Conservation (phyloP, 495 filamentous ascomycete genomes). For the Penicillium atrosanguineum region DNA sequence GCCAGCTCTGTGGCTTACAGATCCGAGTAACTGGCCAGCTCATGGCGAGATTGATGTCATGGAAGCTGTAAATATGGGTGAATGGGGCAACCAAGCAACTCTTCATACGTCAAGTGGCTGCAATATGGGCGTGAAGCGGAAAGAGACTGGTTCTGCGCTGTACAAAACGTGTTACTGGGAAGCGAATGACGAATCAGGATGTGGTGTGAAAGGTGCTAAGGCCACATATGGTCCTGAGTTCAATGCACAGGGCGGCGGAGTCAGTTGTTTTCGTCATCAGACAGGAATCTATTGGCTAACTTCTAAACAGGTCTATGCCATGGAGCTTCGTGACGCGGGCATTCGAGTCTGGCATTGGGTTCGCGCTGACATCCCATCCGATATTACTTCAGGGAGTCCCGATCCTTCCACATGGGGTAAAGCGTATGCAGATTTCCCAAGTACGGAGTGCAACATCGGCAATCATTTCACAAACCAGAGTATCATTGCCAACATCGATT, state of each 20-base stretch:
- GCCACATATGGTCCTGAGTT: conserved; percentile 36
- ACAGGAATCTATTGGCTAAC: not conserved
- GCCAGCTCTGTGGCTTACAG: conserved; percentile 57
- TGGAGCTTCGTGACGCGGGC: conserved; percentile 34
- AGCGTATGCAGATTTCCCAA: conserved; percentile 37
- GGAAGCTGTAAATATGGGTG: conserved; percentile 34
- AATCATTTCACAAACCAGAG: conserved; percentile 35
- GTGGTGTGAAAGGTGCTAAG: conserved; percentile 29
- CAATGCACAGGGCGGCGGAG: conserved; percentile 39
- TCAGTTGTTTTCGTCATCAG: conserved; percentile 7
- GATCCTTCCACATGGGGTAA: conserved; percentile 35
- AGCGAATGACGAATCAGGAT: conserved; percentile 34
- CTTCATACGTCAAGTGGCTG: conserved; percentile 35
- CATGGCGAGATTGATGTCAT: conserved; percentile 43
- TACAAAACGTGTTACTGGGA: conserved; percentile 19
- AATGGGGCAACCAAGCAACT: conserved; percentile 31
- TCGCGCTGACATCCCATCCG: conserved; percentile 29
- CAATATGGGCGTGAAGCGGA: conserved; percentile 38
- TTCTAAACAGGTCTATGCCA: conserved; percentile 28
- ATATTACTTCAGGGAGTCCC: conserved; percentile 24
- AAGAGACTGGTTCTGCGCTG: conserved; percentile 26
- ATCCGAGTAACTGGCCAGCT: conserved; percentile 50
- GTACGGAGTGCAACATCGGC: conserved; percentile 32
- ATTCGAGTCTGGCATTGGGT: conserved; percentile 43
- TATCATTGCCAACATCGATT: conserved; percentile 37